Base-by-base conservation (phyloP, 768 basidiomycete species). In the Agrocybe chaxingu region DNA sequence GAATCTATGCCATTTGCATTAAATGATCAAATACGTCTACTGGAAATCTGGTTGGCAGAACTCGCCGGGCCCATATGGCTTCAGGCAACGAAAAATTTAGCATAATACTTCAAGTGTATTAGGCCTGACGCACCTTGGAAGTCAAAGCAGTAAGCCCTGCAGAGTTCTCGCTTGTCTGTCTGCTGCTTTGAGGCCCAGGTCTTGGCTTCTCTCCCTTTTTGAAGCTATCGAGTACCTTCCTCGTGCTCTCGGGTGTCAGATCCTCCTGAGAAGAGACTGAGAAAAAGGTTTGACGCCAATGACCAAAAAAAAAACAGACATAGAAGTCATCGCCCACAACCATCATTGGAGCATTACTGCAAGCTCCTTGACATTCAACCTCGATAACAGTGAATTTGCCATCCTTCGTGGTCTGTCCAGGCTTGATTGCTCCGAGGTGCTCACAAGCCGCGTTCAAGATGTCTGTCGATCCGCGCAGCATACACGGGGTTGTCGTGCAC, bases 401-500 rank as follows among this genome's bases (percentile, higher is more conserved):
- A 64, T 99, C 93, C 66, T 82, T 80, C 9, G 97, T 97, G n/a
- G 95, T 95, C 65, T 91, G 82, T 6, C 96, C 96, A 18, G 90
- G 85, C 56, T 87, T 81, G 59, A 95, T 80, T 11, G 84, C 85
- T 42, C 89, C 88, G 16, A 98, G 81, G 61, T 97, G 89, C 45
- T 76, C 67, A 63, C 89, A 85, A 42, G 89, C 87, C 29, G 94
- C 84, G 57, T 94, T 75, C 39, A 97, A 79, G 57, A 98, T 95
- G 32, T 90, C 86, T 54, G 88, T 92, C 13, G 93, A 94, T 42
- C 95, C 96, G 54, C 82, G 78, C 33, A 99, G 79, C 88, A 96
- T 95, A 74, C 97, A 99, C 12, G 97, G 97, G 7, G 97, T 98
- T 33, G 97, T 98, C 30, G 97, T 98, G 78, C 97, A 99, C 50